Evolutionary conservation across 1,284 basidiomycete species (phyloP), one percentile per base, ranked within the genome.

Genomic region (Somion occarium): DNA sequence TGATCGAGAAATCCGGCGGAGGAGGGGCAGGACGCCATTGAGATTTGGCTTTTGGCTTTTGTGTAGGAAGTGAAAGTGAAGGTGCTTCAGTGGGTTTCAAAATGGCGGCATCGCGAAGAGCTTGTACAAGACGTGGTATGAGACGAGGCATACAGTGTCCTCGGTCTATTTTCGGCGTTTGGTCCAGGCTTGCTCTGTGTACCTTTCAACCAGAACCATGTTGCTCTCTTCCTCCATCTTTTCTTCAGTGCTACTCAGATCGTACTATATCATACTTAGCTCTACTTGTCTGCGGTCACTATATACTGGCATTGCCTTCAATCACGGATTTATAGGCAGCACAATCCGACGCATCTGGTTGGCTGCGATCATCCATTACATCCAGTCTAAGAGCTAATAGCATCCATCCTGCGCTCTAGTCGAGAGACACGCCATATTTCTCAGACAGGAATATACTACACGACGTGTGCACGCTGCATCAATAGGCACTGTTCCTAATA

Each of bases 131-230:
- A 61, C 83, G 83, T 44, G 80, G 78, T 50, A 87, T 66, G 61
- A 88, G 70, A 59, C 83, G 83, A 61, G 82, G 79, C 85, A 87
- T 87, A 51, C 50, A n/a, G n/a, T n/a, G n/a, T n/a, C n/a, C n/a
- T n/a, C n/a, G n/a, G n/a, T n/a, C n/a, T n/a, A n/a, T n/a, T n/a
- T n/a, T n/a, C n/a, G n/a, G n/a, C n/a, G n/a, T n/a, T n/a, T n/a
- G n/a, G n/a, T n/a, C n/a, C n/a, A n/a, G n/a, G n/a, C n/a, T n/a
- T n/a, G n/a, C n/a, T n/a, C n/a, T n/a, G n/a, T n/a, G n/a, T n/a
- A n/a, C n/a, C n/a, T n/a, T n/a, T n/a, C n/a, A n/a, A n/a, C n/a
- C n/a, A n/a, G n/a, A n/a, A n/a, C n/a, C n/a, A n/a, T n/a, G n/a
- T n/a, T n/a, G n/a, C n/a, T n/a, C n/a, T n/a, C n/a, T n/a, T n/a